These are phyloP conservation scores for Metschnikowia baotianmanensis DNA, from an alignment of 805 yeast species.

Conservation along the genomic window DNA sequence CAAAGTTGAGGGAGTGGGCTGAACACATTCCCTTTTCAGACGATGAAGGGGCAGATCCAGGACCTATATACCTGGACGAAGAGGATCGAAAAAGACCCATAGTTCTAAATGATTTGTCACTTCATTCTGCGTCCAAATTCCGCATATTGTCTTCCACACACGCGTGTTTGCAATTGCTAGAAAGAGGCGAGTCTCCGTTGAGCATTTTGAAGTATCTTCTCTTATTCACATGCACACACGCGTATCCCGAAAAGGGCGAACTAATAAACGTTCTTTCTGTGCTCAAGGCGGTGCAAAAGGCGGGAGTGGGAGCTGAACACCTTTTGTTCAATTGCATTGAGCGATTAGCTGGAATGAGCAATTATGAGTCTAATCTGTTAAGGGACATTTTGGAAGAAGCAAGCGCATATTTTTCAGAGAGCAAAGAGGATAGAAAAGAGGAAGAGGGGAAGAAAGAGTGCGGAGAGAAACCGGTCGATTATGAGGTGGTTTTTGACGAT, in stretches of 20 bases:
- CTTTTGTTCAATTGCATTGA: constrained; percentile 26
- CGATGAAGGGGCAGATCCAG: constrained; percentile 26
- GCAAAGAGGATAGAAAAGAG: neutral
- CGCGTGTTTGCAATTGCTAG: constrained; percentile 20
- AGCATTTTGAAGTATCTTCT: constrained; percentile 26
- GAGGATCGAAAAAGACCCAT: neutral
- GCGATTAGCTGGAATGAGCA: constrained; percentile 14
- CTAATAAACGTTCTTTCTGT: constrained; percentile 20
- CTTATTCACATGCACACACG: constrained; percentile 21
- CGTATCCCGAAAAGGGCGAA: constrained; percentile 15
- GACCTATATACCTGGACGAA: constrained; percentile 7
- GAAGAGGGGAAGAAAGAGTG: neutral
- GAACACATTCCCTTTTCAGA: constrained; percentile 29
- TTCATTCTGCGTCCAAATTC: constrained; percentile 13
- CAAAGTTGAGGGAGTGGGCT: constrained; percentile 16
- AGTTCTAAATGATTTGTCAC: neutral
- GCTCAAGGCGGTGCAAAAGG: constrained; percentile 21
- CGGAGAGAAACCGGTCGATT: too few species aligned
- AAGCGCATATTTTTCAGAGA: neutral
- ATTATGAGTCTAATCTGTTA: constrained; percentile 3
- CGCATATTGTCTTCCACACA: constrained; percentile 17
- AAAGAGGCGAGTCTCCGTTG: constrained; percentile 29
- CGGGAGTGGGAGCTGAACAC: constrained; percentile 16
- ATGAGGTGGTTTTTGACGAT: constrained; percentile 12
- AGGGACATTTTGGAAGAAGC: neutral